Percentiles rank a stretch among this genome's conserved stretches.
Evolutionary conservation across 2,329 filamentous ascomycete species (phyloP).

Genomic region (Arthrobotrys megalospora): DNA sequence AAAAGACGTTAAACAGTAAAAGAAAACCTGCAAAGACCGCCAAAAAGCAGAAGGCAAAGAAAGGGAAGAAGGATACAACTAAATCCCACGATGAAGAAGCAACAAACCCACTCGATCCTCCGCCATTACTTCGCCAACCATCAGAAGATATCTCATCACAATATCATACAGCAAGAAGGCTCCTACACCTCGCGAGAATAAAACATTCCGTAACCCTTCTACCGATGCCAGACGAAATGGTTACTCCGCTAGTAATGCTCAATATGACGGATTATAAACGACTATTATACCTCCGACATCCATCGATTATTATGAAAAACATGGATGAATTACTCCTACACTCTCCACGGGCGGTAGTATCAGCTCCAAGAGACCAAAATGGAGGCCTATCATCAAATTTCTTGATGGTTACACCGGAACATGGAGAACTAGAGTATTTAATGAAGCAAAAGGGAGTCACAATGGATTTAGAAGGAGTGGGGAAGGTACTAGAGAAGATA

Average conservation of each 20-base stretch:
- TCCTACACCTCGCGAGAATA: slow-evolving; percentile 61
- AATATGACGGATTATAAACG: slow-evolving; percentile 61
- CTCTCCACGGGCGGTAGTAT: slow-evolving; percentile 42
- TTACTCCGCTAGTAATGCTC: slow-evolving; percentile 58
- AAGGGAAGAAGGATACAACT: neutral
- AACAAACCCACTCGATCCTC: slow-evolving; percentile 28
- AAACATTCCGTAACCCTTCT: slow-evolving; percentile 51
- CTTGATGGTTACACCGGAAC: slow-evolving; percentile 60
- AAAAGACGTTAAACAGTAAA: slow-evolving; percentile 9
- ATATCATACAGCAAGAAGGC: slow-evolving; percentile 60
- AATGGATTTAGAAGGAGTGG: neutral
- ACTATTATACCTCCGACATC: slow-evolving; percentile 60
- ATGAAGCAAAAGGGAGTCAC: slow-evolving; percentile 10
- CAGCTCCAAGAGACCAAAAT: slow-evolving; percentile 8
- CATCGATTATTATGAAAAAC: slow-evolving; percentile 59
- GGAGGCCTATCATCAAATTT: slow-evolving; percentile 46
- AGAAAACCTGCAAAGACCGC: neutral
- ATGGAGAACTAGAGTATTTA: slow-evolving; percentile 38
- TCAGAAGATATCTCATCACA: slow-evolving; percentile 10
- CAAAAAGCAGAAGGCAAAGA: neutral
- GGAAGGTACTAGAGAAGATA: slow-evolving; percentile 41
- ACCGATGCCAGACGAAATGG: slow-evolving; percentile 15
- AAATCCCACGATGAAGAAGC: neutral
- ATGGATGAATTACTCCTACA: slow-evolving; percentile 62
- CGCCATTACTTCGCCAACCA: slow-evolving; percentile 13